A percentile compares a stretch with the other conserved stretches of the same genome.
Conservation (phyloP, 2,329 filamentous ascomycete genomes). For the Daldinia sp. region DNA sequence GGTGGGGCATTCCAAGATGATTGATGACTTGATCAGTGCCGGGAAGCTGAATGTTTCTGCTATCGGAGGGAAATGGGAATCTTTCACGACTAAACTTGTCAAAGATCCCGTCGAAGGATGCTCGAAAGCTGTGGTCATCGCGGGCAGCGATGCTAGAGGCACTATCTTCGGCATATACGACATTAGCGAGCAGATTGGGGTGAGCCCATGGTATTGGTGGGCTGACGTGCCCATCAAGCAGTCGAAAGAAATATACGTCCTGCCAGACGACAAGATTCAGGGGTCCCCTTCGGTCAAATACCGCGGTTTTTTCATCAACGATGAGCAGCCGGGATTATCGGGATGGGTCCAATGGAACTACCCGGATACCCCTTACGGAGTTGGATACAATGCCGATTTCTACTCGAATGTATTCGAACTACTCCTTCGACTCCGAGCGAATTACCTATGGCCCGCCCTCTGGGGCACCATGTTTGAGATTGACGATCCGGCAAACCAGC, state of each 20-base stretch:
- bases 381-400: slow-evolving; percentile 66
- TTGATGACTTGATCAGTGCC: slow-evolving; percentile 64
- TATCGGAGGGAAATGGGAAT: slow-evolving; percentile 73
- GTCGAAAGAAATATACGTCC: slow-evolving; percentile 62
- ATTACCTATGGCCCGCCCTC: slow-evolving; percentile 77
- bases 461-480: slow-evolving; percentile 78
- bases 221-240: slow-evolving; percentile 66
- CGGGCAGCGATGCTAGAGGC: slow-evolving; percentile 64
- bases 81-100: slow-evolving; percentile 68
- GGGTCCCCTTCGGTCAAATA: slow-evolving; percentile 71
- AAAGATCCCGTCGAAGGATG: slow-evolving; percentile 64
- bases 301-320: slow-evolving; percentile 75
- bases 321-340: slow-evolving; percentile 72
- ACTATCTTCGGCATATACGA: slow-evolving; percentile 77
- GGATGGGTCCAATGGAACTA: slow-evolving; percentile 65
- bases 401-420: slow-evolving; percentile 76
- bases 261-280: slow-evolving; percentile 63
- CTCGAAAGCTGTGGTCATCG: slow-evolving; percentile 69
- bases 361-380: slow-evolving; percentile 54
- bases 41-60: slow-evolving; percentile 65
- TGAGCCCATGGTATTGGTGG: slow-evolving; percentile 75
- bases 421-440: slow-evolving; percentile 72
- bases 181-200: slow-evolving; percentile 76
- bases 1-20: slow-evolving; percentile 68
- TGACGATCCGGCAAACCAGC: slow-evolving; percentile 73